Evolutionary conservation across 768 basidiomycete genomes (phyloP).

Genomic region (Boletus rufocinnamomeus): DNA sequence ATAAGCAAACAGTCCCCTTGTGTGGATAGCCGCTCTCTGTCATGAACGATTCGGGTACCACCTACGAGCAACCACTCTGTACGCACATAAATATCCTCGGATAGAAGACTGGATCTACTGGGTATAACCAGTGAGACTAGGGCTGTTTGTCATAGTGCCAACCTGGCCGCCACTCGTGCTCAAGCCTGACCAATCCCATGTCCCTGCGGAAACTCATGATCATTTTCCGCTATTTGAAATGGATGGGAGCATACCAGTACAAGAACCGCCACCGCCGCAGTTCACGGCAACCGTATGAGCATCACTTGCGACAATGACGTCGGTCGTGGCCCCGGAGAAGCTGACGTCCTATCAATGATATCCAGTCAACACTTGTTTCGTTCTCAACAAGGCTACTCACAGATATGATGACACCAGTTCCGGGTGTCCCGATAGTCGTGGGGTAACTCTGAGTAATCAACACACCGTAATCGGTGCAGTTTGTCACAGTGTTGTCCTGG

Average conservation of each 20-base stretch:
- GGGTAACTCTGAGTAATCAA: constrained; percentile 69
- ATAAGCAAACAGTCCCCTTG: no score
- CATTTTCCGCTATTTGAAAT: neutral
- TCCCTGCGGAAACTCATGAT: constrained; percentile 32
- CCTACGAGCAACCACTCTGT: neutral
- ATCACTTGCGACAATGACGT: constrained; percentile 42
- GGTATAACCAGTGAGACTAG: constrained; percentile 36
- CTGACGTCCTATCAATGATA: constrained; percentile 43
- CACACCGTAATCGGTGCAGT: constrained; percentile 52
- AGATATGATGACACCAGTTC: constrained; percentile 58
- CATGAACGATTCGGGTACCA: neutral
- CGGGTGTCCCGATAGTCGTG: constrained; percentile 50
- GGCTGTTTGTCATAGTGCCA: constrained; percentile 37
- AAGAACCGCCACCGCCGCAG: constrained; percentile 57
- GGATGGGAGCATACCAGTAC: constrained; percentile 41
- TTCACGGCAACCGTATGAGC: constrained; percentile 55
- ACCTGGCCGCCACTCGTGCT: constrained; percentile 44
- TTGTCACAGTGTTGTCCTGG: constrained; percentile 56
- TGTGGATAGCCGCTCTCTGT: no score
- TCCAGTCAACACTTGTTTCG: neutral
- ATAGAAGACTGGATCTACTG: constrained; percentile 13
- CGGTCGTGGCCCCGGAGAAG: constrained; percentile 45
- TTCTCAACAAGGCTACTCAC: constrained; percentile 38
- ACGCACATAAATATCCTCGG: neutral
- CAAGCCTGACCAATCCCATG: constrained; percentile 54